Evolutionary conservation across 1,284 basidiomycete species (phyloP), one percentile per base, ranked within the genome.

Genomic region (Boletus mariae): DNA sequence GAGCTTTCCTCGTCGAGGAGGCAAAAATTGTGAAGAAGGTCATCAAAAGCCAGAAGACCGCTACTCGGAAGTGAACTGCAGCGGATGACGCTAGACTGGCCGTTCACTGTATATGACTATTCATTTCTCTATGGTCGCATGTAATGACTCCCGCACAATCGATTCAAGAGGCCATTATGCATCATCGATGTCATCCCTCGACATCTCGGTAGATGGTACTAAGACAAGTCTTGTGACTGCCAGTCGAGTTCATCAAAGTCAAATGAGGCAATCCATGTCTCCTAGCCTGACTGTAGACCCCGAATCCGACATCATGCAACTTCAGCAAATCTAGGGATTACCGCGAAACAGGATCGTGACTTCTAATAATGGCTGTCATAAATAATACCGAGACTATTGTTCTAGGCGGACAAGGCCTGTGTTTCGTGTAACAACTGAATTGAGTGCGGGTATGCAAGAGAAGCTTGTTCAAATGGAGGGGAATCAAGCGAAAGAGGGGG

Each of bases 11-110:
- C 59, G 92, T 99, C 54, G 97, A 99, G 82, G 95, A 99, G 82
- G 96, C 96, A 47, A 99, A 98, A 84, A 98, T 99, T 66, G 96
- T 99, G 72, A 99, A 99, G 89, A 91, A 86, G 78, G 95, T 99
- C 62, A 93, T 98, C 82, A 98, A 98, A 84, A 89, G 88, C 67
- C 68, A 70, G 51, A 68, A 67, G 57, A 62, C 66, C 12, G 41
- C 48, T 34, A 13, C 45, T 37, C 62, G 56, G 26, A 68, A 68
- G 61, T 68, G 54, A 68, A 10, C n/a, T 37, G 41, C 4, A 23
- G 37, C 42, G 12, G 4, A 32, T 13, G 12, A 11, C 41, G 43
- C 28, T 51, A 23, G 45, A 12, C 45, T 43, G 15, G 41, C 48
- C 38, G 23, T 37, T 47, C 32, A 20, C 15, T 52, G 42, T 54